Base-by-base conservation (phyloP, 306 rosid species). In the Myrica gale region DNA sequence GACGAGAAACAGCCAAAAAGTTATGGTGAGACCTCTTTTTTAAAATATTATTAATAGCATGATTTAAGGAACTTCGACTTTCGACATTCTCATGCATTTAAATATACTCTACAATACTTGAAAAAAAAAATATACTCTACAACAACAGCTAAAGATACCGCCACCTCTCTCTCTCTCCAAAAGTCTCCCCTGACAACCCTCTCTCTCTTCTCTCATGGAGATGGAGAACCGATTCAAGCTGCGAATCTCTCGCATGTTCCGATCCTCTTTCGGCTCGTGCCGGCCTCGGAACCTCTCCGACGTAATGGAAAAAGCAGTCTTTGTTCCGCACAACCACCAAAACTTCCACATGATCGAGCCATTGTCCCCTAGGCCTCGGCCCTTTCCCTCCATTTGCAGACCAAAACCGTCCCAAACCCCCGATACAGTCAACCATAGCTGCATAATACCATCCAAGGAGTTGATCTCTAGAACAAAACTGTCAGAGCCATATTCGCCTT, bases 181-280 rank as follows among this genome's bases (percentile, higher is more conserved):
- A 55, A 62, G 44, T 42, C 74, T 21, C 75, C 55, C 71, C 20
- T 37, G 23, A 15, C 37, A 7, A 3, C 6, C 17, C n/a, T 23
- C 11, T 6, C 52, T 37, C 68, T 72, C 23, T n/a, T 47, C 60
- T 37, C 2, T n/a, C 39, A 95, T 96, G 99, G 93, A 92, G 44
- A 88, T 96, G 99, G 93, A 96, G 44, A 88, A 78, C 81, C 76
- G 89, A 26, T 88, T 92, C 73, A 92, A 88, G 83, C 67, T 79
- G 65, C 84, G 89, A 75, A 86, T 96, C 83, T 87, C 97, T 72
- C 91, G 95, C 86, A 89, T 96, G 85, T 88, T 92, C 78, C 93
- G 91, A 1, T 79, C 96, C 81, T 89, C 99, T 8, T 86, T 92
- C 74, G 91, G 88, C 37, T 89, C 97, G 7, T 96, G 99, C 74